Conservation (phyloP, 2,329 filamentous ascomycete genomes). For the Clarireedia paspali region DNA sequence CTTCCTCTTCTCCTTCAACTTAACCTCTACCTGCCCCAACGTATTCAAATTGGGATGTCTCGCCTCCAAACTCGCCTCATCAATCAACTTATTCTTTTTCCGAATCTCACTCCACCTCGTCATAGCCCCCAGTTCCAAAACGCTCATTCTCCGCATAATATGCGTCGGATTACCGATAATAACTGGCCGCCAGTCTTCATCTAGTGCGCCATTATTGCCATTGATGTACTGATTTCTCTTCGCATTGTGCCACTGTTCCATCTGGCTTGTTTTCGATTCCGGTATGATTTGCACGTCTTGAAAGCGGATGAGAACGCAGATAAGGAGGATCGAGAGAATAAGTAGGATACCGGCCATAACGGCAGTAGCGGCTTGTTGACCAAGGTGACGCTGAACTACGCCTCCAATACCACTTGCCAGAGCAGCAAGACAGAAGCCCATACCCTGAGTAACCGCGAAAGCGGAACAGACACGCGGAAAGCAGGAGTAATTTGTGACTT, state of each 20-base stretch:
- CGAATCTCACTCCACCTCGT: conserved; percentile 68
- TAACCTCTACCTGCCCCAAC: conserved; percentile 18
- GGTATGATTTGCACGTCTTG: conserved; percentile 63
- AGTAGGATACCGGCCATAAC: conserved; percentile 62
- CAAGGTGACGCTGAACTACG: conserved; percentile 55
- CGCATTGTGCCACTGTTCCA: conserved; percentile 41
- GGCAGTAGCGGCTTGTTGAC: conserved; percentile 60
- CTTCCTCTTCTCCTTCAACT: conserved; percentile 18
- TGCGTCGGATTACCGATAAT: conserved; percentile 66
- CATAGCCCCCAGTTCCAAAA: conserved; percentile 61
- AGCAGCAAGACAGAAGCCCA: conserved; percentile 64
- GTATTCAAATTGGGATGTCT: conserved; percentile 27
- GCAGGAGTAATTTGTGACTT: conserved; percentile 64
- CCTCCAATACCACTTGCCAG: conserved; percentile 62
- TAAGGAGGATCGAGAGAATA: conserved; percentile 54
- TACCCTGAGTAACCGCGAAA: conserved; percentile 60
- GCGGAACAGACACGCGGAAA: conserved; percentile 68
- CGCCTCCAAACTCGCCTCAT: conserved; percentile 31
- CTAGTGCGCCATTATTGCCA: conserved; percentile 19
- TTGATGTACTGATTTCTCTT: conserved; percentile 37
- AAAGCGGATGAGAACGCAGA: conserved; percentile 56
- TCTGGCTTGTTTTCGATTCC: conserved; percentile 45
- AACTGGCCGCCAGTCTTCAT: conserved; percentile 55
- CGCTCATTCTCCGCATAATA: conserved; percentile 60
- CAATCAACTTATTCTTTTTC: conserved; percentile 49